Conservation (phyloP, 192 early-diverging fungal species). For the Cladochytrium replicatum region DNA sequence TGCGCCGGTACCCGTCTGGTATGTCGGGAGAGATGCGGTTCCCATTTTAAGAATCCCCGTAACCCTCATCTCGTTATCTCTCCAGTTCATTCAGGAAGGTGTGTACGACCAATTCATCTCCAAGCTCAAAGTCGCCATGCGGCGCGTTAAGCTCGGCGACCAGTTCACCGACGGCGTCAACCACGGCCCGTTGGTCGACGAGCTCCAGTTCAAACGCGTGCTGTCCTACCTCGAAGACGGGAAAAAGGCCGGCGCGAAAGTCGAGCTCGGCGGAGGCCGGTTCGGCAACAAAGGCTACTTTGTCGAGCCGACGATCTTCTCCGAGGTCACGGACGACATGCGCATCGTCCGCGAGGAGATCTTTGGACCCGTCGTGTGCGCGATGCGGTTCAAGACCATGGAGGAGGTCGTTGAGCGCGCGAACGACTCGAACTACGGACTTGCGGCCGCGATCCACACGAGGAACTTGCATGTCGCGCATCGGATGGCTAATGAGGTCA, state of each 20-base stretch:
- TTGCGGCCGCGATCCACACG: constrained; percentile 84
- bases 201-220: constrained; percentile 38
- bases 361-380: constrained; percentile 80
- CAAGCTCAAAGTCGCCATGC: constrained; percentile 11
- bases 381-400: constrained; percentile 39
- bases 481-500: constrained; percentile 19
- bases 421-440: constrained; percentile 64
- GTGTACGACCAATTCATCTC: constrained; percentile 33
- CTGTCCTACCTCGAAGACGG: constrained; percentile 53
- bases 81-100: constrained; percentile 41
- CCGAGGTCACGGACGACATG: constrained; percentile 55
- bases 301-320: constrained; percentile 71
- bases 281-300: constrained; percentile 48
- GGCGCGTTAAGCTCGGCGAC: constrained; percentile 28
- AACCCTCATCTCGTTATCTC: no score
- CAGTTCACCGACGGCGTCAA: constrained; percentile 23
- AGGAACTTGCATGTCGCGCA: constrained; percentile 43
- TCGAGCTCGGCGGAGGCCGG: constrained; percentile 37
- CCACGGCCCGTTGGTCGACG: constrained; percentile 44
- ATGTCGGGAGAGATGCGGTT: no score
- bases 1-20: constrained; percentile 39
- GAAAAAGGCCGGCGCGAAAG: constrained; percentile 45
- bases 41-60: no score
- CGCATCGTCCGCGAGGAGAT: constrained; percentile 71
- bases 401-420: constrained; percentile 73